These are phyloP conservation scores for Lactarius quietus DNA, from an alignment of 768 basidiomycete species.

Conservation along the genomic window DNA sequence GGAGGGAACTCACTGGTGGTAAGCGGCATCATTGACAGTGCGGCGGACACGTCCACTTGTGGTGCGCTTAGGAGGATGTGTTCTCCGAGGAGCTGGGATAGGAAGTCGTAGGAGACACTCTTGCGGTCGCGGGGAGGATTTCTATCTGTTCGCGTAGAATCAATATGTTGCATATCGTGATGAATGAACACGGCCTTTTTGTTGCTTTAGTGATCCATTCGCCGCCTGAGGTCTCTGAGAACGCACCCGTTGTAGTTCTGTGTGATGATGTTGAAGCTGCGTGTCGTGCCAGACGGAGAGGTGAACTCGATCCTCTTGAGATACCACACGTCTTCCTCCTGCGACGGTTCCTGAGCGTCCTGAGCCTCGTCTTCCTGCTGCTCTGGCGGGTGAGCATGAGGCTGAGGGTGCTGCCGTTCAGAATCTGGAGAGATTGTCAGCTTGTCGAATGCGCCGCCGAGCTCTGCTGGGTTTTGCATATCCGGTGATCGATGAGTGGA, in stretches of 20 bases:
- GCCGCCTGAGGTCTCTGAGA: background rate
- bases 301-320: constrained; percentile 64
- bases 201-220: constrained; percentile 34
- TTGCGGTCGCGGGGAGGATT: constrained; percentile 63
- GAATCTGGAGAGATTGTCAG: background rate
- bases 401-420: background rate
- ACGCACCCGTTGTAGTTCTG: constrained; percentile 83
- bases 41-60: constrained; percentile 63
- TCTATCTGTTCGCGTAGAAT: constrained; percentile 79
- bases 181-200: constrained; percentile 81
- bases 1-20: constrained; percentile 47
- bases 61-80: constrained; percentile 62
- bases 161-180: constrained; percentile 89
- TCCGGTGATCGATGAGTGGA: background rate
- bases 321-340: constrained; percentile 61
- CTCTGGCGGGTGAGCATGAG: background rate
- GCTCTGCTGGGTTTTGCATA: constrained; percentile 4
- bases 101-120: constrained; percentile 79
- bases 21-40: constrained; percentile 60
- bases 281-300: constrained; percentile 28
- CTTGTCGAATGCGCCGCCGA: background rate
- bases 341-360: no score
- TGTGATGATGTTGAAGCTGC: constrained; percentile 60
- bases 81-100: constrained; percentile 80
- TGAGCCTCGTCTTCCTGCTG: background rate